Conservation (phyloP, 2,329 filamentous ascomycete genomes). For the Penicillium olsonii region DNA sequence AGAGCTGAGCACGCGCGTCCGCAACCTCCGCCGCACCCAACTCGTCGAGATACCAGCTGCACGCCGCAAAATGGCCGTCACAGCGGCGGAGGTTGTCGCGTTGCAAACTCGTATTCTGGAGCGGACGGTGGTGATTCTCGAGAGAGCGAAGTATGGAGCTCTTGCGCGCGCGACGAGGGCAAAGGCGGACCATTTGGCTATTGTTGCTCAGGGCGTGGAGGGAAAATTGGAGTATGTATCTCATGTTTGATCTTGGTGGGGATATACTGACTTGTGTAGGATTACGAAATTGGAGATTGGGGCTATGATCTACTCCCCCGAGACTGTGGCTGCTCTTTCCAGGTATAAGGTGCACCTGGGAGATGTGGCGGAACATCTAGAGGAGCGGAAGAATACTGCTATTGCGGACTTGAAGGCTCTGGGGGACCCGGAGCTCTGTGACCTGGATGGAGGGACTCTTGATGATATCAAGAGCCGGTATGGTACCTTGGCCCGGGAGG, state of each 20-base stretch:
- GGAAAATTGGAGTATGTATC: constrained; percentile 39
- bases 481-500: constrained; percentile 38
- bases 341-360: constrained; percentile 37
- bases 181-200: constrained; percentile 42
- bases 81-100: constrained; percentile 36
- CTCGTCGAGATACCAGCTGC: constrained; percentile 35
- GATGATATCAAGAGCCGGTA: constrained; percentile 42
- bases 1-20: constrained; percentile 31
- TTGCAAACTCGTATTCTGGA: constrained; percentile 37
- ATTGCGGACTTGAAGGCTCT: constrained; percentile 38
- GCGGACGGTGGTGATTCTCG: constrained; percentile 41
- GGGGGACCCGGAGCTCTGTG: constrained; percentile 29
- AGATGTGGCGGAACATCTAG: constrained; percentile 30
- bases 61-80: constrained; percentile 36
- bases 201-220: constrained; percentile 40
- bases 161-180: constrained; percentile 38
- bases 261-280: constrained; percentile 18
- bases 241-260: background rate
- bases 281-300: constrained; percentile 40
- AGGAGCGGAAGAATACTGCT: constrained; percentile 32
- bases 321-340: constrained; percentile 34
- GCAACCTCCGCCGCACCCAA: constrained; percentile 31
- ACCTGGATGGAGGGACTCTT: constrained; percentile 26
- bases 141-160: constrained; percentile 42
- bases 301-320: constrained; percentile 41